These are phyloP conservation scores for Dendrobium officinale DNA, from an alignment of 106 monocot species.

Conservation along the genomic window DNA sequence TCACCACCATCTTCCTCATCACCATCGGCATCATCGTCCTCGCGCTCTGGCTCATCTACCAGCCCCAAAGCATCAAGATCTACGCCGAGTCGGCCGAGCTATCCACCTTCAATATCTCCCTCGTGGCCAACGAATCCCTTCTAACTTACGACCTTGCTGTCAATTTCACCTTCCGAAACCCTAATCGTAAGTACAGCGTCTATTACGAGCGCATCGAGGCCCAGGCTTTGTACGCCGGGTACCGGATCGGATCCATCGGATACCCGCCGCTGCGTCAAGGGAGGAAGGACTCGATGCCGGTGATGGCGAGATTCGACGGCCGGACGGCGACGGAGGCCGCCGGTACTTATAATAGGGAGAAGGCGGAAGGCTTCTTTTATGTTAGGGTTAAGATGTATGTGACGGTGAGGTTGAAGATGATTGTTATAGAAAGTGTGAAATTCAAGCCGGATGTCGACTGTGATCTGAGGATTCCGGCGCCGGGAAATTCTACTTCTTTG, in stretches of 20 bases:
- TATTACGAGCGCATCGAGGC: constrained; percentile 13
- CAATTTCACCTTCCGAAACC: constrained; percentile 20
- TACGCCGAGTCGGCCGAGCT: constrained; percentile 1
- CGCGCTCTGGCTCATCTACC: constrained; percentile 3
- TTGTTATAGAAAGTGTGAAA: constrained; percentile 14
- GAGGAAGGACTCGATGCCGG: constrained; percentile 15
- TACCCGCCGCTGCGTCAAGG: constrained; percentile 16
- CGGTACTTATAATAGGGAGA: constrained; percentile 11
- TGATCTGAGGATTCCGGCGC: constrained; percentile 15
- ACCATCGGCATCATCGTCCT: constrained; percentile 7
- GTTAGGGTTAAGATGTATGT: constrained; percentile 14
- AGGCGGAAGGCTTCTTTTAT: constrained; percentile 13
- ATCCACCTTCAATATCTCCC: constrained; percentile 5
- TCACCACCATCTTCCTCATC: neutral
- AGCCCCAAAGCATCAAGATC: constrained; percentile 2
- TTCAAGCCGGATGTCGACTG: constrained; percentile 27
- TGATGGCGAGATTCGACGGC: constrained; percentile 7
- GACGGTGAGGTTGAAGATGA: constrained; percentile 27
- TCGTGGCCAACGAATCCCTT: neutral
- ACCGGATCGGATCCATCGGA: neutral
- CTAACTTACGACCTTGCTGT: constrained; percentile 20
- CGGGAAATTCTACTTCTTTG: constrained; percentile 1
- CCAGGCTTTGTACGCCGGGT: neutral
- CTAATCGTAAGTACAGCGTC: constrained; percentile 13
- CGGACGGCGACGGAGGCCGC: constrained; percentile 4